Evolutionary conservation across 2,329 filamentous ascomycete genomes (phyloP).

Genomic region (Colletotrichum sojae): DNA sequence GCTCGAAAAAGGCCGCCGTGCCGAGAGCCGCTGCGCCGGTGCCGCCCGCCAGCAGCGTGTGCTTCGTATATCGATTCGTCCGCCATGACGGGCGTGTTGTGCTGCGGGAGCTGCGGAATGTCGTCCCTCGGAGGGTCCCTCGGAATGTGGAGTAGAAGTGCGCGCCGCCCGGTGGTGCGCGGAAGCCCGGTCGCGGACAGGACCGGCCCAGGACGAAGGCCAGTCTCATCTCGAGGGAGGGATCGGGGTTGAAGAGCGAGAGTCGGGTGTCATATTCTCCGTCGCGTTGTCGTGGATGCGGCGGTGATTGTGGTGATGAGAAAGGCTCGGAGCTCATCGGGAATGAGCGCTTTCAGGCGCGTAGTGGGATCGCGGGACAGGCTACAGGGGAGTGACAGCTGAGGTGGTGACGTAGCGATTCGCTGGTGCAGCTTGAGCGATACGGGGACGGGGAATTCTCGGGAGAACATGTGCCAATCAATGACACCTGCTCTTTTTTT

Average conservation of each 20-base stretch:
- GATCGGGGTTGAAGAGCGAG: slow-evolving; percentile 14
- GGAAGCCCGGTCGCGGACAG: slow-evolving; percentile 56
- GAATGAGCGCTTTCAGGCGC: background rate
- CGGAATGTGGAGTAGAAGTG: slow-evolving; percentile 38
- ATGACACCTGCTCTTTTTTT: slow-evolving; percentile 9
- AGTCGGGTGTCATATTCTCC: slow-evolving; percentile 42
- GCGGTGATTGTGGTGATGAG: background rate
- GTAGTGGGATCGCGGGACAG: slow-evolving; percentile 28
- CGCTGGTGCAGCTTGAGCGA: slow-evolving; percentile 43
- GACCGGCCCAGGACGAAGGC: slow-evolving; percentile 59
- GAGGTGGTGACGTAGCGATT: slow-evolving; percentile 48
- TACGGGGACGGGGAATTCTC: slow-evolving; percentile 44
- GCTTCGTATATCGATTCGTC: slow-evolving; percentile 41
- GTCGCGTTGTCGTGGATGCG: background rate
- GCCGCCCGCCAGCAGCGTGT: slow-evolving; percentile 57
- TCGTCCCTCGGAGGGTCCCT: slow-evolving; percentile 11
- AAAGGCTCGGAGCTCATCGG: slow-evolving; percentile 2
- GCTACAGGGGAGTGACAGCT: slow-evolving; percentile 9
- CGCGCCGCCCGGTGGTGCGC: slow-evolving; percentile 45
- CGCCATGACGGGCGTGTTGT: slow-evolving; percentile 47
- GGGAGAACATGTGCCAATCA: slow-evolving; percentile 25
- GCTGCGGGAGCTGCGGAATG: slow-evolving; percentile 8
- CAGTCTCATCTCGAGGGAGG: slow-evolving; percentile 60
- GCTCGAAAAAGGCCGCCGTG: slow-evolving; percentile 69
- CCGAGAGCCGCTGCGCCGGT: slow-evolving; percentile 61